Percentiles rank a stretch among this genome's conserved stretches.
phyloP scores from a whole-genome alignment of 805 yeast species.

The Brettanomyces anomalus region DNA sequence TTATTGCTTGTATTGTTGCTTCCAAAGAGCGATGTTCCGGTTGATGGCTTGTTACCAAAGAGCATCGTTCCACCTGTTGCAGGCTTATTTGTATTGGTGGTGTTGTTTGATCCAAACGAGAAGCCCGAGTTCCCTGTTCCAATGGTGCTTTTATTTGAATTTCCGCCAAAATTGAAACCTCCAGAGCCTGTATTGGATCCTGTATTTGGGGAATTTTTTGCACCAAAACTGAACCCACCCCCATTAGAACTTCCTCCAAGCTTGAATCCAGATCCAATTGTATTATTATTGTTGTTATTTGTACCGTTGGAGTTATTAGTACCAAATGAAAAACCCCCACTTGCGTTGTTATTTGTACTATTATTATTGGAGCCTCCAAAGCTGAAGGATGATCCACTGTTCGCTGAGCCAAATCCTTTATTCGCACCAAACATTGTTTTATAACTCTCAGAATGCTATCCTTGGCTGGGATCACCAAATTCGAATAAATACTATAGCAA shows the following conservation, averaged over 20 bases:
- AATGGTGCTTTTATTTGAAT: background rate
- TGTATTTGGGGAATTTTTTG: background rate
- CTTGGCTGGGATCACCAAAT: too few species aligned
- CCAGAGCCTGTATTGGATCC: constrained; percentile 5
- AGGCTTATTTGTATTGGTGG: constrained; percentile 1
- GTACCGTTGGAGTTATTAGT: background rate
- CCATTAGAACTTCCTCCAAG: background rate
- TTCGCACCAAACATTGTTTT: background rate
- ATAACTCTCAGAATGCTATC: background rate
- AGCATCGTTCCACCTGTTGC: background rate
- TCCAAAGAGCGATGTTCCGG: constrained; percentile 4
- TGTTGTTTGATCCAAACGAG: background rate
- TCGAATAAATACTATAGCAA: too few species aligned
- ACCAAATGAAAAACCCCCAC: constrained; percentile 3
- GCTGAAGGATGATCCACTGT: background rate
- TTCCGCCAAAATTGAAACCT: constrained; percentile 12
- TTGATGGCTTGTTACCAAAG: constrained; percentile 6
- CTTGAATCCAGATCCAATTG: background rate
- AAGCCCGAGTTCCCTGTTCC: constrained; percentile 1
- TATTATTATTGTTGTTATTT: constrained; percentile 4
- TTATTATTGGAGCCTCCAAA: background rate
- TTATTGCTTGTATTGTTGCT: background rate
- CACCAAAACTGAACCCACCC: constrained; percentile 4
- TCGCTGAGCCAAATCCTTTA: background rate
- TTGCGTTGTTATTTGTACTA: background rate